Evolutionary conservation across 2,329 filamentous ascomycete species (phyloP).

Genomic region (Aureobasidium pullulans): DNA sequence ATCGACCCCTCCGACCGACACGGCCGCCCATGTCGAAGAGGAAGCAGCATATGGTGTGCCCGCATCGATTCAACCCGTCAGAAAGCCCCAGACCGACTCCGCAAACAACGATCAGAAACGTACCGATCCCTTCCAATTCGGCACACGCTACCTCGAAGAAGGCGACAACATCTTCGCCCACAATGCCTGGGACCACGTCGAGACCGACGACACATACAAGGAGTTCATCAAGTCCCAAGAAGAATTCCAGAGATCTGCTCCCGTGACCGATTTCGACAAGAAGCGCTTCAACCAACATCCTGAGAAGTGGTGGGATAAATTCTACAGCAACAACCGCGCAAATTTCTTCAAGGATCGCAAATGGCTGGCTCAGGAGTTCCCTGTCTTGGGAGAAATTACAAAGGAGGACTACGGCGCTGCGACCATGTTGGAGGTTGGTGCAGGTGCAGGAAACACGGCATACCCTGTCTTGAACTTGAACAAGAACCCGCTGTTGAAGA

Average conservation of each 20-base stretch:
- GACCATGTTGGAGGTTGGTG: slow-evolving; percentile 81
- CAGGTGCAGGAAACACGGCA: slow-evolving; percentile 91
- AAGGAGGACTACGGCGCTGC: slow-evolving; percentile 60
- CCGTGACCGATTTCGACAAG: slow-evolving; percentile 90
- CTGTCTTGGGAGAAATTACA: slow-evolving; percentile 71
- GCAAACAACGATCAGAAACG: slow-evolving; percentile 73
- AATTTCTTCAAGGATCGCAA: slow-evolving; percentile 99
- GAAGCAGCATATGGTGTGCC: slow-evolving; percentile 45
- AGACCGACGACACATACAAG: slow-evolving; percentile 81
- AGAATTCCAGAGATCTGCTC: slow-evolving; percentile 72
- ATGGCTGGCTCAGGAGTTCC: slow-evolving; percentile 95
- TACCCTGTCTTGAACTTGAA: slow-evolving; percentile 85
- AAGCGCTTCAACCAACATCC: slow-evolving; percentile 82
- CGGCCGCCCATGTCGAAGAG: slow-evolving; percentile 8
- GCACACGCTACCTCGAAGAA: slow-evolving; percentile 74
- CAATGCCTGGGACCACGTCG: slow-evolving; percentile 98
- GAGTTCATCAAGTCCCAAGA: slow-evolving; percentile 81
- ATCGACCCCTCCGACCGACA: slow-evolving; percentile 16
- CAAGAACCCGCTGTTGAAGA: slow-evolving; percentile 69
- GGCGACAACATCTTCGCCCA: slow-evolving; percentile 90
- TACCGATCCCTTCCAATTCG: slow-evolving; percentile 90
- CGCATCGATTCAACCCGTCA: slow-evolving; percentile 37
- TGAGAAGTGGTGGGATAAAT: slow-evolving; percentile 95
- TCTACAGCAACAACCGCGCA: slow-evolving; percentile 94
- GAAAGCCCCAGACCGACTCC: slow-evolving; percentile 51